phyloP scores from a whole-genome alignment of 169 alveolate genomes.

The Fabrea salina region DNA sequence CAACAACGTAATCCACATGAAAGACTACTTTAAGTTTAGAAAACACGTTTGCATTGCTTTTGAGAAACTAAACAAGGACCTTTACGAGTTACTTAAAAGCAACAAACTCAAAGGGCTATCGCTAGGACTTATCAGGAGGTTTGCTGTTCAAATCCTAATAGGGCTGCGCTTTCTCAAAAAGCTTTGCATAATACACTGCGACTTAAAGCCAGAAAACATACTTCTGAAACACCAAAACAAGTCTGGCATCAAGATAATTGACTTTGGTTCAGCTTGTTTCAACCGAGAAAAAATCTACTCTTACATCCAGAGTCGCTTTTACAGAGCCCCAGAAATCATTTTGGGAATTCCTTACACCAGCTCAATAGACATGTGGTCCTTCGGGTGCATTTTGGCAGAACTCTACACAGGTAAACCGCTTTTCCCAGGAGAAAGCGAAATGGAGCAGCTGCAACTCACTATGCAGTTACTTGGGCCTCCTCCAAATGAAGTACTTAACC shows the following conservation, averaged over 20 bases:
- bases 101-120: conserved; percentile 52
- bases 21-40: conserved; percentile 67
- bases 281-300: conserved; percentile 49
- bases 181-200: conserved; percentile 57
- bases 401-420: conserved; percentile 58
- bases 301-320: conserved; percentile 51
- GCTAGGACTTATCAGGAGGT: conserved; percentile 51
- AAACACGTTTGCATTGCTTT: conserved; percentile 76
- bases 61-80: conserved; percentile 62
- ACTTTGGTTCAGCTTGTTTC: conserved; percentile 69
- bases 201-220: conserved; percentile 82
- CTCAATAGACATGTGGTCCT: too few species aligned
- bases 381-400: conserved; percentile 56
- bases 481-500: conserved; percentile 51
- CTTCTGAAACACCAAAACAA: conserved; percentile 51
- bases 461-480: conserved; percentile 77
- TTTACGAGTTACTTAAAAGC: conserved; percentile 55
- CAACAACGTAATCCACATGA: conserved; percentile 63
- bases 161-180: conserved; percentile 64
- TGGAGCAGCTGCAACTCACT: conserved; percentile 63
- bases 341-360: conserved; percentile 53
- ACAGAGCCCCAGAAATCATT: too few species aligned
- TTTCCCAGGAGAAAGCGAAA: conserved; percentile 75
- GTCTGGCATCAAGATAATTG: conserved; percentile 62
- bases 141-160: conserved; percentile 64